Base-by-base conservation (phyloP, 2,329 filamentous ascomycete species). In the Bipolaris oryzae region DNA sequence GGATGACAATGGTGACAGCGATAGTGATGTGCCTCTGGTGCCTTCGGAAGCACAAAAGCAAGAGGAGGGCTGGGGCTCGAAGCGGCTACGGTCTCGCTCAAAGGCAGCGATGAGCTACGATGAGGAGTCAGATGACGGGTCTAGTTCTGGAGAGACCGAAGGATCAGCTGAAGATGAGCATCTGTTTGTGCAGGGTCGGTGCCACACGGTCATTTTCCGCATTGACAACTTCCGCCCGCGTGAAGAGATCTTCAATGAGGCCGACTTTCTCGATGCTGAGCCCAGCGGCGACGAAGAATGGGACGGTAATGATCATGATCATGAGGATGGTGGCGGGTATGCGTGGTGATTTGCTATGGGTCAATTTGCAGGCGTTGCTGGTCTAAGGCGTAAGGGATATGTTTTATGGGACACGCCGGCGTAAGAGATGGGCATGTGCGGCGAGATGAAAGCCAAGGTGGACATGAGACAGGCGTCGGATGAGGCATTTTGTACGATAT, bases 161-260 rank as follows among this genome's bases (percentile, higher is more conserved):
- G 46, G 43, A 15, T 62, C 66, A 15, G 51, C 55, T 10, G 63
- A 61, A 16, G 67, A 64, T 3, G 54, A 66, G n/a, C 53, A 59
- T 5, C 41, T 48, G 0, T 81, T 81, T 55, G 76, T 88, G 23
- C 90, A 93, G 58, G 89, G 89, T 1, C 81, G 88, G 62, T 94
- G 90, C 68, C 82, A 87, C 38, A 81, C 86, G 5, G 89, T 93
- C 16, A 84, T 89, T 57, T 83, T 93, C 41, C 79, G 85, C 42
- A 87, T 93, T 63, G 90, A 93, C 74, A 93, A 93, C 71, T 84
- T 90, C 69, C 87, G 91, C 58, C 87, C 87, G 5, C 82, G 82
- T 2, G 90, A 92, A 76, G 78, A 83, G 21, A 86, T 89, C 58
- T 90, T 83, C 61, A 83, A 82, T 20, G 90, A 92, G 80, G 85